phyloP scores from a whole-genome alignment of 495 filamentous ascomycete genomes.

The Lasiosphaeria miniovina region DNA sequence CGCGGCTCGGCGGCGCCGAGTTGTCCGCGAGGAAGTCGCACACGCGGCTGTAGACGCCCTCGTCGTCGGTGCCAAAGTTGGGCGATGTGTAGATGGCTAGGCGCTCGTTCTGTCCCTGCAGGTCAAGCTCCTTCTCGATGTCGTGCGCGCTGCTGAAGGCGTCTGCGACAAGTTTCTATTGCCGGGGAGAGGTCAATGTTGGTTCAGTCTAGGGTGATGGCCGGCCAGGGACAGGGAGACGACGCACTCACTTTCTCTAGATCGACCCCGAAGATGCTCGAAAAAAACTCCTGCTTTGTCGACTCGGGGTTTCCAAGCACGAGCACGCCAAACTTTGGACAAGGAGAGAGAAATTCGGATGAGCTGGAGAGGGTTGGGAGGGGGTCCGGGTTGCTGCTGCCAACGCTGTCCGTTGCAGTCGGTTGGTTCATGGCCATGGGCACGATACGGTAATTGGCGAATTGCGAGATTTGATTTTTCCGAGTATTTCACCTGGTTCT shows the following conservation, averaged over 20 bases:
- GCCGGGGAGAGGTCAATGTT: background rate
- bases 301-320: conserved; percentile 30
- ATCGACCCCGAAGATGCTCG: conserved; percentile 27
- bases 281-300: conserved; percentile 30
- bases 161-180: conserved; percentile 17
- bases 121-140: conserved; percentile 21
- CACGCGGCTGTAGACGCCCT: conserved; percentile 11
- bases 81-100: conserved; percentile 24
- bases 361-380: conserved; percentile 14
- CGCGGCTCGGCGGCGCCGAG: conserved; percentile 2
- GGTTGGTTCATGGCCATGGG: background rate
- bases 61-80: conserved; percentile 22
- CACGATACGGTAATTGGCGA: background rate
- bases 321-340: conserved; percentile 28
- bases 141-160: background rate
- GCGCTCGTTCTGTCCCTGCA: conserved; percentile 25
- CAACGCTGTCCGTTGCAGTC: background rate
- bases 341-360: conserved; percentile 22
- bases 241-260: conserved; percentile 23
- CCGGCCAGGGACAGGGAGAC: background rate
- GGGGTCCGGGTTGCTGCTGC: background rate
- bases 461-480: background rate
- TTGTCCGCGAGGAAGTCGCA: conserved; percentile 16
- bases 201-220: no score
- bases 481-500: no score